phyloP scores from a whole-genome alignment of 306 rosid genomes.

The Rosa lucieae region DNA sequence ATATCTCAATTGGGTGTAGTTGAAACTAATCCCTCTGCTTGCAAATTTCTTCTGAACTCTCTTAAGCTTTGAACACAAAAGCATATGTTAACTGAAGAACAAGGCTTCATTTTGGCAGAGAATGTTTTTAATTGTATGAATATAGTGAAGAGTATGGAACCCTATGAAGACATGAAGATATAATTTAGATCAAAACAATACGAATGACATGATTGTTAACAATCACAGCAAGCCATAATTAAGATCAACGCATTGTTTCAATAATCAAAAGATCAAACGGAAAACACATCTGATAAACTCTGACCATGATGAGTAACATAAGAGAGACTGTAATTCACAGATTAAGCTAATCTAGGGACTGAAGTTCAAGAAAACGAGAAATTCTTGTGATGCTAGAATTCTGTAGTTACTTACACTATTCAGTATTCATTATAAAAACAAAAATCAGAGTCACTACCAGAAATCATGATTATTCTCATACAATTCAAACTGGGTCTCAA shows the following conservation, averaged over 20 bases:
- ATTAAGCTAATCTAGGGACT: not conserved
- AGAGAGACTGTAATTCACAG: not conserved
- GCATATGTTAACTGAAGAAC: too few relatives aligned
- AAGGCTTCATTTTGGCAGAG: too few relatives aligned
- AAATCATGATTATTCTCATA: not conserved
- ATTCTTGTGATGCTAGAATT: not conserved
- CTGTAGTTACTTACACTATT: conserved; percentile 4
- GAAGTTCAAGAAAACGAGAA: not conserved
- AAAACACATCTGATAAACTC: not conserved
- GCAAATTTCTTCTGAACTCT: too few relatives aligned
- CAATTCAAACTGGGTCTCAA: not conserved
- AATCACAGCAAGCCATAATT: too few relatives aligned
- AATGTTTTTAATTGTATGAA: too few relatives aligned
- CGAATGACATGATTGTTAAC: too few relatives aligned
- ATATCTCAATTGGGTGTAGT: too few relatives aligned
- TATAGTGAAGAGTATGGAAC: too few relatives aligned
- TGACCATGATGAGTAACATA: not conserved
- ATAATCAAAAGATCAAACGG: not conserved
- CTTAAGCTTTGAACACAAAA: too few relatives aligned
- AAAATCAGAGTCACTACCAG: not conserved
- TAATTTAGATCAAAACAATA: too few relatives aligned
- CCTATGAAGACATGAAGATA: too few relatives aligned
- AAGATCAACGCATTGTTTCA: not conserved
- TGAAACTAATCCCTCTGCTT: too few relatives aligned
- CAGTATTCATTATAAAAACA: conserved; percentile 21